Conservation (phyloP, 1,284 basidiomycete genomes). For the Cutaneotrichosporon mucoides region DNA sequence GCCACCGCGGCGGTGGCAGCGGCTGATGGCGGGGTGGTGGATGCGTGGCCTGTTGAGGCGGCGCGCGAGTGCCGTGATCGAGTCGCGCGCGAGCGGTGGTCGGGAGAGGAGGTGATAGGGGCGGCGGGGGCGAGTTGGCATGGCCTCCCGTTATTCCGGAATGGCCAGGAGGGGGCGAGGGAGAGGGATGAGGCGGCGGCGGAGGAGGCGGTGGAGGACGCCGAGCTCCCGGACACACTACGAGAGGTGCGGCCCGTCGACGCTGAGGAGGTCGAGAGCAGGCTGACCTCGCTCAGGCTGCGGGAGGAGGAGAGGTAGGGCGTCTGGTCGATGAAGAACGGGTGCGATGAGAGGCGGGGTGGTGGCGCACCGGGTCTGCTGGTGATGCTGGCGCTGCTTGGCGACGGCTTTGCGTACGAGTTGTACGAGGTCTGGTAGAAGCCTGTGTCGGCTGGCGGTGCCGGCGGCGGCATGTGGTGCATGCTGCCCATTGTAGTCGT, state of each 20-base stretch:
- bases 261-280: neutral
- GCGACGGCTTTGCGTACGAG: neutral
- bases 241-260: neutral
- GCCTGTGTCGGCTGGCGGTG: neutral
- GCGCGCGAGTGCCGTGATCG: neutral
- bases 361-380: neutral
- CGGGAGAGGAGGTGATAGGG: neutral
- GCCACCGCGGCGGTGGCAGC: neutral
- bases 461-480: neutral
- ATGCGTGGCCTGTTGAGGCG: neutral
- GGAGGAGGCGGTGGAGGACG: neutral
- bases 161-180: neutral
- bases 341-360: conserved; percentile 16
- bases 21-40: neutral
- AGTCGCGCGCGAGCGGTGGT: neutral
- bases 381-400: neutral
- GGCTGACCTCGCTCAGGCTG: neutral
- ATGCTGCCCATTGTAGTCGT: neutral
- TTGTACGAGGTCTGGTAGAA: conserved; percentile 1
- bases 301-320: conserved; percentile 18
- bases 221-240: neutral
- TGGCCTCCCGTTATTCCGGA: neutral
- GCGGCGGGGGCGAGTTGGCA: neutral
- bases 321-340: conserved; percentile 28
- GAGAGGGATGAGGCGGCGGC: neutral